Evolutionary conservation across 768 basidiomycete genomes (phyloP), one percentile per base, ranked within the genome.

Genomic region (Fomitopsis serialis): DNA sequence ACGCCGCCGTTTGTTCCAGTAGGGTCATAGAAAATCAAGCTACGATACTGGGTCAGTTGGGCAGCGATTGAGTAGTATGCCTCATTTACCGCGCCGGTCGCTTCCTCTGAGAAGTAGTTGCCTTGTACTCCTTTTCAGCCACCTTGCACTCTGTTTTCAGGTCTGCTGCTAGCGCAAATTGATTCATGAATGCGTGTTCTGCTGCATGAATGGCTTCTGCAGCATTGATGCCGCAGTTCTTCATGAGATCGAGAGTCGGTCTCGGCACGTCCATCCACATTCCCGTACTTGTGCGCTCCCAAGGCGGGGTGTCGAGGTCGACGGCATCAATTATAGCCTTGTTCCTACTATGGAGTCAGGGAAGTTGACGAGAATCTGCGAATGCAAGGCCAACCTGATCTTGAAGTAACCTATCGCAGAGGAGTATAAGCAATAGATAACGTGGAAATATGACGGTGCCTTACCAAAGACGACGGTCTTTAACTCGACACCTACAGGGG

Each of bases 201-300:
- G 92, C 92, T 4, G 90, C 79, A 63, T 96, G 92, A 45, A 95
- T 91, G 0, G 85, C 87, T 46, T 81, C 92, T 0, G 92, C 89
- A 0, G 82, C 76, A 54, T 84, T 80, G 40, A 91, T 76, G 4
- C 69, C 71, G 57, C 84, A 82, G 11, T 58, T 56, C 12, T 68
- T 67, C 64, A 92, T 72, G n/a, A 84, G 63, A 6, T 74, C 63
- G 45, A 92, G 66, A 21, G 80, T 71, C 0, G 65, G 32, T 23
- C 70, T 71, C 0, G 89, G 85, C 1, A 93, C 71, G 61, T 94
- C 88, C 23, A 94, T 71, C 92, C 92, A 94, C 54, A 83, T 70
- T 0, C 92, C 92, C 1, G 78, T 82, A 1, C 86, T 81, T 53
- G 84, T 79, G 22, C 82, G 81, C 57, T 85, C 78, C 78, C 85